Evolutionary conservation across 495 filamentous ascomycete genomes (phyloP), one percentile per base, ranked within the genome.

Genomic region (Bacidia gigantensis): DNA sequence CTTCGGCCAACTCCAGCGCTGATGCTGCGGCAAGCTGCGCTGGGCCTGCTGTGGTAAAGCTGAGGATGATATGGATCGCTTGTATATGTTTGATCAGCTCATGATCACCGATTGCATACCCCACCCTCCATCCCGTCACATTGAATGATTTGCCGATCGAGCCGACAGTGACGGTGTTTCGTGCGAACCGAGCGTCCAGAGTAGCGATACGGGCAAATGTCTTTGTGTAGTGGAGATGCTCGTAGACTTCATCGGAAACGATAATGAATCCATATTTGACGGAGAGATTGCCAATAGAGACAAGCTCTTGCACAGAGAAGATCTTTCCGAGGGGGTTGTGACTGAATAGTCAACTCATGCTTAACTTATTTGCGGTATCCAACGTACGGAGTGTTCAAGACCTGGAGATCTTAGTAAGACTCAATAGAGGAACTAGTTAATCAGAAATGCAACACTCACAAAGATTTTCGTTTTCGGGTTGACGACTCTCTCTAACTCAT

Each of bases 181-280:
- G 23, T 2, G 42, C 49, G 39, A 59, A 48, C 7, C 41, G 26
- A 11, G 35, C 23, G 17, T 17, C 20, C 10, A 59, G 20, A 3
- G 57, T 50, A 7, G 56, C 49, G 11, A 59, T 54, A 3, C 56
- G 47, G 5, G 49, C 17, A 24, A 53, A 44, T 0, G 49, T 3
- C 18, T 20, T 10, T 9, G n/a, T 46, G 35, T 54, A 60, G 46
- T 29, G 23, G 20, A 59, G 29, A 10, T 46, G 51, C 10, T 60
- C 52, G 41, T 60, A 59, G 52, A 60, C 58, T 42, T 58, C 56
- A 32, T 59, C 57, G 26, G 32, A 26, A 11, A 59, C 21, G 50
- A 59, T 49, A 14, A 59, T 38, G 22, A 59, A 11, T 5, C 18
- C 20, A 17, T 54, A 26, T 18, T 43, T 26, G 11, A 59, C 42